These are phyloP conservation scores for Gossypium rotundifolium DNA, from an alignment of 345 rosid genomes.

Conservation along the genomic window DNA sequence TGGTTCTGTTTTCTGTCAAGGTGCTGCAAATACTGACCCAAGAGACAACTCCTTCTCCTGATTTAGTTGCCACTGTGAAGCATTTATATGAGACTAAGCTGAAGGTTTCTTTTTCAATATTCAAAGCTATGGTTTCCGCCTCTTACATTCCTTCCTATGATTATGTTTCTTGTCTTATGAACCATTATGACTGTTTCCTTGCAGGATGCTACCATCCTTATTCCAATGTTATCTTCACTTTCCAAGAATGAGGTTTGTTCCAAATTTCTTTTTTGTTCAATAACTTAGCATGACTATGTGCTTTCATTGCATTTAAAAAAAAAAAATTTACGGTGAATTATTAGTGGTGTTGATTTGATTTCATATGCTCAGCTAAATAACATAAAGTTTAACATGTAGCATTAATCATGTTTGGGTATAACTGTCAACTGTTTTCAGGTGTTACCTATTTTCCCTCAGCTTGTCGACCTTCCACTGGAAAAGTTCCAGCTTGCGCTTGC, in stretches of 20 bases:
- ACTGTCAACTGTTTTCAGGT: neutral
- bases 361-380: neutral
- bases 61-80: constrained; percentile 80
- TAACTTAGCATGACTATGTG: neutral
- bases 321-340: neutral
- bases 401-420: neutral
- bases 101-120: constrained; percentile 45
- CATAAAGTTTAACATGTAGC: neutral
- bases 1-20: constrained; percentile 33
- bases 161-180: constrained; percentile 8
- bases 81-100: constrained; percentile 89
- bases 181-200: constrained; percentile 22
- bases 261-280: neutral
- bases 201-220: constrained; percentile 93
- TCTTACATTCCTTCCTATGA: constrained; percentile 5
- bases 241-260: constrained; percentile 79
- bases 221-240: constrained; percentile 90
- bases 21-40: constrained; percentile 92
- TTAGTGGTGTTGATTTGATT: neutral
- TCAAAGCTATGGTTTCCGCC: constrained; percentile 5
- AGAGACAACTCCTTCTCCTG: constrained; percentile 64
- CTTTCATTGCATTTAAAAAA: neutral
- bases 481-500: constrained; percentile 97
- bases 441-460: constrained; percentile 69
- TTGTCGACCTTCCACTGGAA: constrained; percentile 79